These are phyloP conservation scores for Penicillium antarcticum DNA, from an alignment of 495 filamentous ascomycete species.

Conservation along the genomic window DNA sequence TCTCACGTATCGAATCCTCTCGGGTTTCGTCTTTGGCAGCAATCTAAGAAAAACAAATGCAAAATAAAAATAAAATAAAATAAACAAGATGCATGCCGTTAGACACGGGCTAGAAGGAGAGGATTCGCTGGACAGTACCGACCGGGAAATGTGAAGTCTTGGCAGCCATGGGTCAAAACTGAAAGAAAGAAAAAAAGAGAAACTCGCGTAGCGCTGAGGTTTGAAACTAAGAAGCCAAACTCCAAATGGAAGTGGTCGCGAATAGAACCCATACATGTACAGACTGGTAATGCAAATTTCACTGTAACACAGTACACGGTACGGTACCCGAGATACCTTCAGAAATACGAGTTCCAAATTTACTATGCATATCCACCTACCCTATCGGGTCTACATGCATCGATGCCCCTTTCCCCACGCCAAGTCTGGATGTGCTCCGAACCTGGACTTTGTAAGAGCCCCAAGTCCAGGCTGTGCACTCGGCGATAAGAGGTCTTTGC, in stretches of 20 bases:
- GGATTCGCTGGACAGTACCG: constrained; percentile 3
- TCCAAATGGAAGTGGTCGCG: background rate
- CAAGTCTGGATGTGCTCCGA: constrained; percentile 6
- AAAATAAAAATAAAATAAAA: background rate
- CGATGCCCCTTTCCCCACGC: background rate
- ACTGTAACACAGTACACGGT: background rate
- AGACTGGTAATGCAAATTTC: background rate
- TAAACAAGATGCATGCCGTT: constrained; percentile 4
- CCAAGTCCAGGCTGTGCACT: background rate
- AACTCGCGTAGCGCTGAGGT: background rate
- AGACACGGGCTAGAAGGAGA: constrained; percentile 3
- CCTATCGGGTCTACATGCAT: too few relatives aligned
- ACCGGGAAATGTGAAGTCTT: constrained; percentile 7
- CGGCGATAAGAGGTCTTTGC: background rate
- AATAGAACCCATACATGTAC: background rate
- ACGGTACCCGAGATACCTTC: background rate
- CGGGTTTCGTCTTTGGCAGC: background rate
- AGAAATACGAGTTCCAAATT: too few relatives aligned
- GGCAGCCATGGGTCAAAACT: background rate
- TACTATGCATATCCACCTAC: too few relatives aligned
- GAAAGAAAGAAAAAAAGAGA: background rate
- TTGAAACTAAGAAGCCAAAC: background rate
- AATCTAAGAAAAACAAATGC: background rate
- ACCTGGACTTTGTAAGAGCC: background rate
- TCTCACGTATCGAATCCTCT: background rate